phyloP scores from a whole-genome alignment of 257 asterid species.

The Scutellaria minor region DNA sequence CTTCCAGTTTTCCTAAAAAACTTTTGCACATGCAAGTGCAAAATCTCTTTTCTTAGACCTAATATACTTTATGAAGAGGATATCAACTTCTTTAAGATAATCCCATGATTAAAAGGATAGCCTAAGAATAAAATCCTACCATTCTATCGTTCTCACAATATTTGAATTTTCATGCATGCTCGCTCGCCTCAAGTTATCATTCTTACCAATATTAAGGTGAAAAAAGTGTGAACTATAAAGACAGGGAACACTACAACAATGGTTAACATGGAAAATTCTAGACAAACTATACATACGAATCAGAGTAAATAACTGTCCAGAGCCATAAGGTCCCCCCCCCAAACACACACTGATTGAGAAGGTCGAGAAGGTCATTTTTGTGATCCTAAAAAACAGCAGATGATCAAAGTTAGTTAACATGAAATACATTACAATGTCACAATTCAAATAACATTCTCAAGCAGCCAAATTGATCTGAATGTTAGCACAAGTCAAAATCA shows the following conservation, averaged over 20 bases:
- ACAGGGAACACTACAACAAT: neutral
- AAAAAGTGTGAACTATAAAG: neutral
- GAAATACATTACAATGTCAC: neutral
- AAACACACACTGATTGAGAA: neutral
- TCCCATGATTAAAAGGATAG: neutral
- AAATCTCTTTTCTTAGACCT: constrained; percentile 2
- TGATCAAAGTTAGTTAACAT: neutral
- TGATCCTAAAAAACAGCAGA: neutral
- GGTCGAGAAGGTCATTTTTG: neutral
- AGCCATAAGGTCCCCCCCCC: neutral
- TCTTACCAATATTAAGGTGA: constrained; percentile 8
- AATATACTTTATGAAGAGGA: neutral
- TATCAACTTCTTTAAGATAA: neutral
- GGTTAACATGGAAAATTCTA: neutral
- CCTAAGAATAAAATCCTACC: neutral
- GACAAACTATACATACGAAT: neutral
- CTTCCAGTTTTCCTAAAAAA: neutral
- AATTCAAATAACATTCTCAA: neutral
- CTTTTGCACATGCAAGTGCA: neutral
- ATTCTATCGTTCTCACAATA: constrained; percentile 8
- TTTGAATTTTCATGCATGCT: neutral
- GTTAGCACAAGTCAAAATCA: constrained; percentile 11
- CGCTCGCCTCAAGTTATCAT: neutral
- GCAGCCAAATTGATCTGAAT: constrained; percentile 4
- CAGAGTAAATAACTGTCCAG: neutral